These are phyloP conservation scores for Thelonectria blattea DNA, from an alignment of 2,329 filamentous ascomycete genomes.

Conservation along the genomic window DNA sequence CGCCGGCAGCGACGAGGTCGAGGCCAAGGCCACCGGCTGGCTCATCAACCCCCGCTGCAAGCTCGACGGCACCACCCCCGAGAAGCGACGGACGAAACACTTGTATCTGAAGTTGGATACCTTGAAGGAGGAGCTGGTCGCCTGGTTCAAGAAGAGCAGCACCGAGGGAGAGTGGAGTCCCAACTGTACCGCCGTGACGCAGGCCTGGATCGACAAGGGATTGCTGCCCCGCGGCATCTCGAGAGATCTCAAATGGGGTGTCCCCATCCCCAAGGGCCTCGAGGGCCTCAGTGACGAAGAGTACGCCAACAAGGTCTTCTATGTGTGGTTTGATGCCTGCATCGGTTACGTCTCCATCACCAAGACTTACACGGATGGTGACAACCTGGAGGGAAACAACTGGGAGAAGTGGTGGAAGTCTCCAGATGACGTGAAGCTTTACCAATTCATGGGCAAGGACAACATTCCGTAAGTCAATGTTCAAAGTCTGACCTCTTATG, in stretches of 20 bases:
- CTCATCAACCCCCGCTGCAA: slow-evolving; percentile 90
- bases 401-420: slow-evolving; percentile 97
- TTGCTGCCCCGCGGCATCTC: slow-evolving; percentile 89
- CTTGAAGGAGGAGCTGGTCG: slow-evolving; percentile 76
- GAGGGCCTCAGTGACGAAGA: slow-evolving; percentile 59
- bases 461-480: slow-evolving; percentile 53
- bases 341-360: slow-evolving; percentile 97
- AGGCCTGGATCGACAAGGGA: slow-evolving; percentile 83
- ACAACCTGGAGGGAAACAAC: slow-evolving; percentile 58
- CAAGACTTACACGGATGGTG: slow-evolving; percentile 76
- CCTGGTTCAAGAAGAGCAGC: slow-evolving; percentile 78
- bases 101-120: slow-evolving; percentile 88
- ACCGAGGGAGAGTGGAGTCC: slow-evolving; percentile 77
- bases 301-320: slow-evolving; percentile 75
- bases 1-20: slow-evolving; percentile 42
- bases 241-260: slow-evolving; percentile 90
- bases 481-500: not conserved
- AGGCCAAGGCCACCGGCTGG: slow-evolving; percentile 50
- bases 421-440: slow-evolving; percentile 84
- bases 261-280: slow-evolving; percentile 56
- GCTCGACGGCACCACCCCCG: slow-evolving; percentile 81
- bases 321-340: slow-evolving; percentile 92
- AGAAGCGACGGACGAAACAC: slow-evolving; percentile 84
- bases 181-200: slow-evolving; percentile 78
- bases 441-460: slow-evolving; percentile 92